Conservation (phyloP, 495 filamentous ascomycete genomes). For the Elaphomyces granulatus region DNA sequence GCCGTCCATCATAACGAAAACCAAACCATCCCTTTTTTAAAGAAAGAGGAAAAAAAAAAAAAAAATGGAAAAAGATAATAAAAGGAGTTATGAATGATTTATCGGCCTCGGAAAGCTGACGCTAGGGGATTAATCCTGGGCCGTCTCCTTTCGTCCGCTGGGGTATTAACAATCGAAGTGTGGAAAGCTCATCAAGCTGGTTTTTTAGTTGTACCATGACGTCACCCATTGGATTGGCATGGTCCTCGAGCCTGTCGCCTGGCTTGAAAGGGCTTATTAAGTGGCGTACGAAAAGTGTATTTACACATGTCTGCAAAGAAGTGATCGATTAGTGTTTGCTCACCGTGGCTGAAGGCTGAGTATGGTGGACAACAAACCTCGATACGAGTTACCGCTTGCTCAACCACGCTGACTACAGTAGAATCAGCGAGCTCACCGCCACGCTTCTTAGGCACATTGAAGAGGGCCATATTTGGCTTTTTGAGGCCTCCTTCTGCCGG, state of each 20-base stretch:
- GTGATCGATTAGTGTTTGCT: background rate
- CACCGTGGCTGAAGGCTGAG: no score
- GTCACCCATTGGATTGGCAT: conserved; percentile 38
- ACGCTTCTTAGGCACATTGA: conserved; percentile 68
- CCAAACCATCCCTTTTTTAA: no score
- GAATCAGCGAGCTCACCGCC: conserved; percentile 79
- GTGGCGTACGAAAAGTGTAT: conserved; percentile 51
- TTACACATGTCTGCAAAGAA: conserved; percentile 40
- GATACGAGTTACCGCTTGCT: conserved; percentile 87
- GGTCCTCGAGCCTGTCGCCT: conserved; percentile 30
- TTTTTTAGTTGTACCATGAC: conserved; percentile 33
- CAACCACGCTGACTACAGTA: conserved; percentile 72
- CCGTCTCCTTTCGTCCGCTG: no score
- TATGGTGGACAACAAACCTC: conserved; percentile 51
- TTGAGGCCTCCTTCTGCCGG: conserved; percentile 41
- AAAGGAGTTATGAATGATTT: no score
- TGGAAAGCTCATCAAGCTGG: conserved; percentile 36
- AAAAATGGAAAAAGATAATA: no score
- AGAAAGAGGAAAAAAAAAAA: no score
- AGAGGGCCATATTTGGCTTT: conserved; percentile 61
- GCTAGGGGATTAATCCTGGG: no score
- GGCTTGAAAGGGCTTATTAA: conserved; percentile 40
- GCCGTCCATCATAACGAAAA: no score
- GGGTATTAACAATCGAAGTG: no score
- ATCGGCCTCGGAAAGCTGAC: no score